Conservation (phyloP, 208 protist genomes). For the Angomonas ambiguus region DNA sequence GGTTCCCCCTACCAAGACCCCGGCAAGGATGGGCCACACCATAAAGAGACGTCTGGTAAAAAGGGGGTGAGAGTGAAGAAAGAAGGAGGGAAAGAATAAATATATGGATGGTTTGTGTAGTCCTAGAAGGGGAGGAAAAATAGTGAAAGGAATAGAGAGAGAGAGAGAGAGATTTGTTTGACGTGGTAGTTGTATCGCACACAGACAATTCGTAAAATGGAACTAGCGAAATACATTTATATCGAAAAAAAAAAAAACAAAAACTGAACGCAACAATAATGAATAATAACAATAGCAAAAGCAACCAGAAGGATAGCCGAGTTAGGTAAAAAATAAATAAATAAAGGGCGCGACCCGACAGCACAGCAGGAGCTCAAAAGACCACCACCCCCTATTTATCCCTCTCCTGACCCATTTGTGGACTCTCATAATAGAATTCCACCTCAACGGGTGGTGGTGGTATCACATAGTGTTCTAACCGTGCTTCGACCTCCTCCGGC, state of each 20-base stretch:
- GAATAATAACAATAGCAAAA: too few relatives aligned
- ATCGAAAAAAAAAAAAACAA: background rate
- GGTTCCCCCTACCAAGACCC: conserved; percentile 35
- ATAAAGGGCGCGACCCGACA: too few relatives aligned
- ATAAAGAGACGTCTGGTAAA: conserved; percentile 10
- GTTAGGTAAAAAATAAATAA: too few relatives aligned
- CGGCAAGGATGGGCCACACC: conserved; percentile 33
- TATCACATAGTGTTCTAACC: background rate
- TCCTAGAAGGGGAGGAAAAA: too few relatives aligned
- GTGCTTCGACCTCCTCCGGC: background rate
- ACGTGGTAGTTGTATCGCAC: too few relatives aligned
- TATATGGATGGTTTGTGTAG: background rate
- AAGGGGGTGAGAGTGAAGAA: background rate
- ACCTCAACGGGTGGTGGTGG: background rate
- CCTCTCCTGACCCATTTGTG: background rate
- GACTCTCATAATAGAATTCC: background rate
- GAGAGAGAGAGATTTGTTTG: too few relatives aligned
- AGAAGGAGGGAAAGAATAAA: background rate
- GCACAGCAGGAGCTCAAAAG: background rate
- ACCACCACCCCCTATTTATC: background rate
- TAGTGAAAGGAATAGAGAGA: too few relatives aligned
- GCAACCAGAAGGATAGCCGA: too few relatives aligned
- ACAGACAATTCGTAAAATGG: too few relatives aligned
- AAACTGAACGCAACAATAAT: too few relatives aligned
- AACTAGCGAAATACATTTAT: too few relatives aligned